Conservation (phyloP, 2,329 filamentous ascomycete genomes). For the Zarea fungicola region DNA sequence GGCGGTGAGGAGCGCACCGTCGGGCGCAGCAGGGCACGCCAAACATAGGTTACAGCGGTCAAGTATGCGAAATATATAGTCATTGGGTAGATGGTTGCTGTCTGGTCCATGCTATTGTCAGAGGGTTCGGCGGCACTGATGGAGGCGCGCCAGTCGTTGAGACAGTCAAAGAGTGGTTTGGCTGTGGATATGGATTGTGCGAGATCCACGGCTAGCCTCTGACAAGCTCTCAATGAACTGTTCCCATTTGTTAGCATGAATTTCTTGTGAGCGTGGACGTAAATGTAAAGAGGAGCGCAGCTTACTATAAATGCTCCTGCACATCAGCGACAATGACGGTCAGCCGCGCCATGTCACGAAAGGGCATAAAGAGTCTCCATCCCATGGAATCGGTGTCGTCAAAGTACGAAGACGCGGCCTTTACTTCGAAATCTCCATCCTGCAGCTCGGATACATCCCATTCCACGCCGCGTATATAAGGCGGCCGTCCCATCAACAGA, state of each 20-base stretch:
- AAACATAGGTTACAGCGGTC: conserved; percentile 13
- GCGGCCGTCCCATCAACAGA: conserved; percentile 30
- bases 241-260: background rate
- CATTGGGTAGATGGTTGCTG: conserved; percentile 6
- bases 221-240: conserved; percentile 13
- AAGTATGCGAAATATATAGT: conserved; percentile 17
- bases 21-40: conserved; percentile 15
- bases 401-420: conserved; percentile 5
- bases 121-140: conserved; percentile 4
- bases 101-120: background rate
- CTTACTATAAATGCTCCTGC: conserved; percentile 15
- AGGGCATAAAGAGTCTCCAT: conserved; percentile 2
- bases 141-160: conserved; percentile 15
- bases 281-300: background rate
- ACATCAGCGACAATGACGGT: conserved; percentile 14
- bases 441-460: conserved; percentile 21
- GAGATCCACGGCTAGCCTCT: conserved; percentile 14
- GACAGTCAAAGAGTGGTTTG: conserved; percentile 11
- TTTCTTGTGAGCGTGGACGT: background rate
- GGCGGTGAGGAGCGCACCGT: conserved; percentile 14
- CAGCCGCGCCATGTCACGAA: conserved; percentile 14
- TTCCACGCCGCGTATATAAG: conserved; percentile 29
- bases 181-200: conserved; percentile 13
- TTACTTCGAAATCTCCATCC: conserved; percentile 11
- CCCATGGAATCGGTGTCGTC: background rate